Percentiles rank a stretch among this genome's conserved stretches.
Conservation (phyloP, 2,329 filamentous ascomycete genomes). For the Ophiostoma sp. region DNA sequence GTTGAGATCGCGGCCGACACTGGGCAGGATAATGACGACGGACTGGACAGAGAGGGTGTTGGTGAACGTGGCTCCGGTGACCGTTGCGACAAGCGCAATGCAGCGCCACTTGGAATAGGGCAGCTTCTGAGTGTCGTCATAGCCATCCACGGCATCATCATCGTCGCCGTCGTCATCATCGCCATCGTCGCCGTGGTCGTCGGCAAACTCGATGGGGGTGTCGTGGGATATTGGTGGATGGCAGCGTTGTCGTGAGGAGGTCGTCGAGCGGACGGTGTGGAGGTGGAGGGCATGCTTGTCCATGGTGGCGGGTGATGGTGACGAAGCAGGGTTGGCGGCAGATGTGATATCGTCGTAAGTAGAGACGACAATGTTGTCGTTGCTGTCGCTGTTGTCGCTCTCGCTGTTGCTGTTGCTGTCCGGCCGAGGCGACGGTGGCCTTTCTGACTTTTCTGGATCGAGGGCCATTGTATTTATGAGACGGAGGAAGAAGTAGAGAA, state of each 20-base stretch:
- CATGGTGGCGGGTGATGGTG: neutral
- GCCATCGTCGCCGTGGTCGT: neutral
- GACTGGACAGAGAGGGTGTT: slow-evolving; percentile 57
- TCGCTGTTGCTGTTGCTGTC: neutral
- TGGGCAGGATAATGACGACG: slow-evolving; percentile 62
- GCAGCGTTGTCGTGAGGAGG: slow-evolving; percentile 7
- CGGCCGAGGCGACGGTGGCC: neutral
- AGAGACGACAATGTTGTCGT: neutral
- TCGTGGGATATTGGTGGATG: slow-evolving; percentile 21
- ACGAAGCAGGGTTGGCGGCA: neutral
- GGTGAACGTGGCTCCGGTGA: slow-evolving; percentile 57
- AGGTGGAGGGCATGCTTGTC: slow-evolving; percentile 11
- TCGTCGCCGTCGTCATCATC: slow-evolving; percentile 18
- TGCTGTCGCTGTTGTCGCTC: neutral
- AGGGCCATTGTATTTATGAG: neutral
- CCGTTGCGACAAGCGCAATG: slow-evolving; percentile 55
- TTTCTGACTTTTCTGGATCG: neutral
- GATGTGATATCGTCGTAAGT: neutral
- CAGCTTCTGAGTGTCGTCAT: slow-evolving; percentile 26
- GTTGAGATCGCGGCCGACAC: slow-evolving; percentile 56
- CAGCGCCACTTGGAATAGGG: slow-evolving; percentile 50
- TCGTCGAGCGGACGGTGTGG: slow-evolving; percentile 6
- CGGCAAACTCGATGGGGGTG: slow-evolving; percentile 18
- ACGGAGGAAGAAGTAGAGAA: neutral
- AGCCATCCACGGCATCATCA: slow-evolving; percentile 13